Evolutionary conservation across 2,329 filamentous ascomycete genomes (phyloP), one percentile per base, ranked within the genome.

Genomic region (Colletotrichum graminicola): DNA sequence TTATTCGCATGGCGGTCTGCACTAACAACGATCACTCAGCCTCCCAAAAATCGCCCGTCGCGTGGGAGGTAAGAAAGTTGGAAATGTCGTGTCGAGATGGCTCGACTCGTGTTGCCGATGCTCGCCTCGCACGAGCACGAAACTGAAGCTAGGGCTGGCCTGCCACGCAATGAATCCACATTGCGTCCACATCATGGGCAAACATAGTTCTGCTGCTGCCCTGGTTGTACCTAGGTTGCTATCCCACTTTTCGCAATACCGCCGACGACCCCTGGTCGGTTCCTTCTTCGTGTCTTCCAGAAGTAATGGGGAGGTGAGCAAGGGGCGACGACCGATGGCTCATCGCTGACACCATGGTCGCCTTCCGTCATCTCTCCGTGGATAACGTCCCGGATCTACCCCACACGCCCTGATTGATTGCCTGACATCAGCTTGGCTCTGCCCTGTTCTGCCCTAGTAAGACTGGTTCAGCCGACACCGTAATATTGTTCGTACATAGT

Each of bases 231-330:
- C n/a, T n/a, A 68, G 51, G 67, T 68, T 71, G 32, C 59, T 59
- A 47, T 54, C 43, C 68, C 68, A 71, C 68, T 43, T 68, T 68
- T 66, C 52, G 68, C 59, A 68, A 62, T 63, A 62, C 52, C 68
- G 64, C 68, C 68, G 56, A 59, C 49, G 64, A 71, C 54, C 68
- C 47, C 54, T 47, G 68, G 54, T 71, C 59, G 52, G 63, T 67
- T 71, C 39, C 57, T 71, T 71, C 68, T 59, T 62, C 59, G 52
- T 34, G 45, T 57, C 64, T 68, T 71, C 68, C 65, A 71, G 68
- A 71, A 71, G 68, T 21, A 71, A 71, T 71, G 65, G 64, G 26
- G 63, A 63, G 64, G 52, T 52, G 64, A 65, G 63, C 57, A 68
- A 67, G 41, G 41, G 57, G 54, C 61, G 54, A 55, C 3, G 52